These are phyloP conservation scores for Psilocybe mexicana DNA, from an alignment of 1,284 basidiomycete genomes.

Conservation along the genomic window DNA sequence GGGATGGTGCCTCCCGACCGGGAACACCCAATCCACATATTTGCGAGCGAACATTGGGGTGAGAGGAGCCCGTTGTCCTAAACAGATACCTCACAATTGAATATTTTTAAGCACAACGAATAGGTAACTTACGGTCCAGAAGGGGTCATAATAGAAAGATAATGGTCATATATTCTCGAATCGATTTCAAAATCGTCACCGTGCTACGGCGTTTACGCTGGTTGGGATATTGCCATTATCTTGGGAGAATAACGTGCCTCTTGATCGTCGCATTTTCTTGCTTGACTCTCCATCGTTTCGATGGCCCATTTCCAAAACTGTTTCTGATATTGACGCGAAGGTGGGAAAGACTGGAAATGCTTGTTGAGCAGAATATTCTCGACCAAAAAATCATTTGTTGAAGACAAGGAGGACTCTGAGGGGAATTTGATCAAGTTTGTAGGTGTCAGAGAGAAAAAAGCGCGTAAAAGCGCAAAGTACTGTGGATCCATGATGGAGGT, in stretches of 20 bases:
- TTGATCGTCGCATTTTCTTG: constrained; percentile 33
- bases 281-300: constrained; percentile 47
- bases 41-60: constrained; percentile 20
- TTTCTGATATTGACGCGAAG: constrained; percentile 59
- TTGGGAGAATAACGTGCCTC: constrained; percentile 21
- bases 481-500: constrained; percentile 26
- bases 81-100: constrained; percentile 3
- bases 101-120: neutral
- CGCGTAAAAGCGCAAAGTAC: constrained; percentile 46
- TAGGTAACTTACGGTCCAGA: constrained; percentile 35
- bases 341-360: constrained; percentile 59
- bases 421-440: constrained; percentile 44
- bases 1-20: constrained; percentile 34
- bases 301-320: constrained; percentile 75
- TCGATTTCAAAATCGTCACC: constrained; percentile 62
- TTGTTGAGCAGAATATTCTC: constrained; percentile 47
- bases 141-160: constrained; percentile 46
- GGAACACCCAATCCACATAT: constrained; percentile 28
- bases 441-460: constrained; percentile 56
- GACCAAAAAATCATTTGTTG: constrained; percentile 56
- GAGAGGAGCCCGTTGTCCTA: constrained; percentile 24
- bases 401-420: constrained; percentile 28
- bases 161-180: constrained; percentile 60
- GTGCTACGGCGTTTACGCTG: constrained; percentile 9
- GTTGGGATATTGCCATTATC: neutral